Evolutionary conservation across 805 yeast genomes (phyloP), one percentile per base, ranked within the genome.

Genomic region (Ogataea chonburiensis): DNA sequence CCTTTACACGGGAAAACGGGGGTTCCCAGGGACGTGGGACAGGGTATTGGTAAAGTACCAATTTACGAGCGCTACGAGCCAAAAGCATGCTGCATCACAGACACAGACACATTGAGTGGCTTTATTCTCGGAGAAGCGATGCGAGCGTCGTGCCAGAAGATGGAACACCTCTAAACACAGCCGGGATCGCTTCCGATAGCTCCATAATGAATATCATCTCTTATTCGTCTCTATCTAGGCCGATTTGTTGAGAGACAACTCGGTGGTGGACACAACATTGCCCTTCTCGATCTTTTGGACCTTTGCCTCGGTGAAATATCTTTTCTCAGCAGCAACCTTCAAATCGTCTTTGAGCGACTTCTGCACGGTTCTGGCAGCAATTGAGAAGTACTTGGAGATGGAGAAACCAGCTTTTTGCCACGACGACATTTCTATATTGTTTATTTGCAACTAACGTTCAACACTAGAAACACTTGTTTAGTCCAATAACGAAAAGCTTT

Each of bases 331-430:
- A 44, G 71, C 75, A 47, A 77, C 83, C 64, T 83, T 85, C 60
- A 77, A 64, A 58, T 89, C 96, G 48, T 88, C 79, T 73, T 91
- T 91, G 63, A 91, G 77, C 34, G 96, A 81, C 55, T 74, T 71
- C 72, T 97, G 87, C 53, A 87, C 77, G 46, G 95, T 77, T 63
- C 79, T 79, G 59, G 96, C 95, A 58, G 96, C 86, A 60, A 91
- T 75, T 51, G 95, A 77, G 65, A 89, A 74, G 68, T 91, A 91
- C 65, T 81, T 85, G 83, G 86, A 86, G 72, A 83, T 79, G 50
- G 81, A 71, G 60, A 76, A 66, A 55, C 83, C 83, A 54, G 81
- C 81, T 61, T 76, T 74, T 69, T 76, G 75, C 81, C 81, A 77
- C 50, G 71, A 60, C 49, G 80, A 64, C 80, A 74, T 74, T n/a